Conservation (phyloP, 768 basidiomycete species). For the Lentinula raphanica region DNA sequence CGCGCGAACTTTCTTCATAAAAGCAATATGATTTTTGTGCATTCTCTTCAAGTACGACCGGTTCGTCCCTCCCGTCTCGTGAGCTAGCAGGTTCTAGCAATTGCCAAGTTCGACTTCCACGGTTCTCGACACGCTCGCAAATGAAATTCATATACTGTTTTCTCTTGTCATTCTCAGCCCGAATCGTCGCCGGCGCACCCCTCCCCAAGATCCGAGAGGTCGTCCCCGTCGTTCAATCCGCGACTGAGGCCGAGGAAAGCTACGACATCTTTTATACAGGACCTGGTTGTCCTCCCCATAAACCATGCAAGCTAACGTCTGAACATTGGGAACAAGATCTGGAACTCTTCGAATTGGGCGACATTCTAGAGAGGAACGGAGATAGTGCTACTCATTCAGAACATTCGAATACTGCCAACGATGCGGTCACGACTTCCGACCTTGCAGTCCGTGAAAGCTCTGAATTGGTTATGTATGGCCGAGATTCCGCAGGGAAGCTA, state of each 20-base stretch:
- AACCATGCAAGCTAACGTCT: neutral
- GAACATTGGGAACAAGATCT: neutral
- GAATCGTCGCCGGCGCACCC: neutral
- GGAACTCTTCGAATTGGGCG: neutral
- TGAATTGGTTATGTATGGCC: neutral
- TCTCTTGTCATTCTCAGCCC: neutral
- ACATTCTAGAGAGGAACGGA: neutral
- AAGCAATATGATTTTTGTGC: neutral
- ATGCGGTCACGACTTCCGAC: neutral
- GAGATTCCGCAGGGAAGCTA: neutral
- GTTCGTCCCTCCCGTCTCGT: neutral
- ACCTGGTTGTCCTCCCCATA: neutral
- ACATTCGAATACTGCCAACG: neutral
- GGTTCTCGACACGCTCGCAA: neutral
- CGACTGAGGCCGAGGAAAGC: neutral
- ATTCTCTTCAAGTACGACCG: neutral
- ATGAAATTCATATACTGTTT: neutral
- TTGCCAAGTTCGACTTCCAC: neutral
- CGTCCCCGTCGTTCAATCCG: neutral
- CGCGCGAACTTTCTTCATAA: neutral
- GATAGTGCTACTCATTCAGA: neutral
- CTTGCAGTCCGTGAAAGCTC: neutral
- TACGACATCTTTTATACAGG: neutral
- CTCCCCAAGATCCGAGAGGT: neutral
- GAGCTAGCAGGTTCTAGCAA: slow-evolving; percentile 4